phyloP scores from a whole-genome alignment of 225 moss, liverwort and hornwort genomes.

The Bryum argenteum region DNA sequence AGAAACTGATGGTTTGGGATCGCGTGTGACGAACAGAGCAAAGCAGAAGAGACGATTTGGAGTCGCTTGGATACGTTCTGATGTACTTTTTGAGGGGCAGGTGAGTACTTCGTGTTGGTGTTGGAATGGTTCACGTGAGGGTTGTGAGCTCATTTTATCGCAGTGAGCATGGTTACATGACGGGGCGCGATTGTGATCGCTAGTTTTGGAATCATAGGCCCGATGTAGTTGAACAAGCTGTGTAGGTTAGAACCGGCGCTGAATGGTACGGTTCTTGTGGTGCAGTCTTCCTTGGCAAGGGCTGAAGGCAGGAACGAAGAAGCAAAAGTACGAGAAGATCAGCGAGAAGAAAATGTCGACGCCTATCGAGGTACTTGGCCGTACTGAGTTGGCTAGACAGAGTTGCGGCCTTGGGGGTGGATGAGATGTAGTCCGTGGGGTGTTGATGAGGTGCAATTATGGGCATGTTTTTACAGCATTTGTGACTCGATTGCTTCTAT shows the following conservation, averaged over 20 bases:
- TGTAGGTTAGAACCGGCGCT: slow-evolving; percentile 8
- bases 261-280: slow-evolving; percentile 25
- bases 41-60: slow-evolving; percentile 97
- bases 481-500: background rate
- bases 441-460: background rate
- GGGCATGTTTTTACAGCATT: background rate
- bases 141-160: background rate
- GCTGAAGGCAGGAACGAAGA: slow-evolving; percentile 88
- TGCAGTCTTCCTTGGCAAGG: slow-evolving; percentile 98
- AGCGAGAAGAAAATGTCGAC: slow-evolving; percentile 98
- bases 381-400: background rate
- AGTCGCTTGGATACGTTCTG: slow-evolving; percentile 91
- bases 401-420: background rate
- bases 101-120: slow-evolving; percentile 34
- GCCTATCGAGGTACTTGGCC: slow-evolving; percentile 70
- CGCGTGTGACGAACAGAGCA: slow-evolving; percentile 62
- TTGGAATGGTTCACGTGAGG: background rate
- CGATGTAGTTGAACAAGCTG: background rate
- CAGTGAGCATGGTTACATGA: background rate
- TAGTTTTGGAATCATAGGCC: background rate
- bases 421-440: background rate
- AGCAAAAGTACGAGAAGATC: slow-evolving; percentile 95
- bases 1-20: background rate
- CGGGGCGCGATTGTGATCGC: background rate
- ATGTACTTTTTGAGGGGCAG: slow-evolving; percentile 96